phyloP scores from a whole-genome alignment of 164 flowering plant genomes.

The Cinnamomum chago region DNA sequence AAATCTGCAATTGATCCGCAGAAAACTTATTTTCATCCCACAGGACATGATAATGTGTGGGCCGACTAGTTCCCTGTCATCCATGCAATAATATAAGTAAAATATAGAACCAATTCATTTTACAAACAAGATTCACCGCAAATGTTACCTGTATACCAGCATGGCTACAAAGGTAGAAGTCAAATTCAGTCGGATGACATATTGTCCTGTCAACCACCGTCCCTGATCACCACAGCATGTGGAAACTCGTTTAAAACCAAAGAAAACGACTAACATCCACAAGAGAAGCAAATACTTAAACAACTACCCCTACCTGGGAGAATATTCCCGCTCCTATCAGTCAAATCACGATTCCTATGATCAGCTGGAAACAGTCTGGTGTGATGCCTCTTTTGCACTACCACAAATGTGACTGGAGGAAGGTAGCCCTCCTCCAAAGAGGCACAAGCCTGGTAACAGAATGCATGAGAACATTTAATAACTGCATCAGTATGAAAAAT shows the following conservation, averaged over 20 bases:
- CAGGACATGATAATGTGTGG: conserved; percentile 76
- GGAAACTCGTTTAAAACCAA: not conserved
- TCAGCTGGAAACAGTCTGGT: conserved; percentile 68
- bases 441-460: conserved; percentile 53
- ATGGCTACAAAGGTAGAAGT: conserved; percentile 93
- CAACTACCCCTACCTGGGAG: conserved; percentile 48
- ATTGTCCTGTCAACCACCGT: conserved; percentile 87
- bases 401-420: conserved; percentile 77
- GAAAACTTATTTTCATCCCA: conserved; percentile 69
- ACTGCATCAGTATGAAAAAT: no score
- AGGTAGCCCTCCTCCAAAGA: conserved; percentile 59
- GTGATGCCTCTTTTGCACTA: conserved; percentile 85
- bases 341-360: conserved; percentile 22
- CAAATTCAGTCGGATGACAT: conserved; percentile 92
- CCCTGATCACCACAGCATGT: conserved; percentile 33
- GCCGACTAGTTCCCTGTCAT: conserved; percentile 73
- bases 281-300: not conserved
- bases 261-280: not conserved
- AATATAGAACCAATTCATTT: not conserved
- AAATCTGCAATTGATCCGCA: conserved; percentile 52
- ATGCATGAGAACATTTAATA: no score
- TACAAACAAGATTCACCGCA: not conserved
- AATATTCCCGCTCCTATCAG: conserved; percentile 80
- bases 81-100: not conserved
- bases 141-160: conserved; percentile 81